Evolutionary conservation across 805 yeast genomes (phyloP).

Genomic region (Diddensiella caesifluorescens): DNA sequence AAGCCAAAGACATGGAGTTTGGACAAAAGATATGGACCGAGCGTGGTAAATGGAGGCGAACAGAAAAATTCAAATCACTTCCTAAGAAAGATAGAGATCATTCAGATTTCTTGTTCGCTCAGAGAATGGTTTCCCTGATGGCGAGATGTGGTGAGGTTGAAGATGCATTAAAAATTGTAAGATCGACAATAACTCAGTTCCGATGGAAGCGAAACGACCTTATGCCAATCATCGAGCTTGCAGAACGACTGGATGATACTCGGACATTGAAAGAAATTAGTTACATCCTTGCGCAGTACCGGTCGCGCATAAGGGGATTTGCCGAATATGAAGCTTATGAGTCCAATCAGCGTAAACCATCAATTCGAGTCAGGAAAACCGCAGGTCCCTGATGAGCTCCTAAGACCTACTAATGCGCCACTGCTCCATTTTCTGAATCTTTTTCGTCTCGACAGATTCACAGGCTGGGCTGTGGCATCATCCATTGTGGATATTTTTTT

Average conservation of each 20-base stretch:
- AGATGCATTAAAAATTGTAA: conserved; percentile 66
- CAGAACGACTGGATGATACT: conserved; percentile 42
- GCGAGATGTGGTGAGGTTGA: conserved; percentile 49
- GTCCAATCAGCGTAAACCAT: no score
- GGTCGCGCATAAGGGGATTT: background rate
- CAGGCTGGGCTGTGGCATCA: no score
- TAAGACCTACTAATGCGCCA: no score
- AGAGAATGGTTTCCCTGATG: conserved; percentile 58
- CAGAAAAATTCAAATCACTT: conserved; percentile 43
- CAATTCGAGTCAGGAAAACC: no score
- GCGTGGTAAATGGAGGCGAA: conserved; percentile 67
- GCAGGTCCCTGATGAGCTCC: no score
- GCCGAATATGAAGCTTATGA: background rate
- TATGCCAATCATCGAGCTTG: conserved; percentile 35
- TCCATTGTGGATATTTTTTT: no score
- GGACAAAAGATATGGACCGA: conserved; percentile 71
- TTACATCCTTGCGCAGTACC: conserved; percentile 1
- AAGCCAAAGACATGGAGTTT: conserved; percentile 47
- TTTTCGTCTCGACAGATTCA: no score
- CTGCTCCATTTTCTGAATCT: no score
- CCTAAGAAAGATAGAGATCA: conserved; percentile 36
- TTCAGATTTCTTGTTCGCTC: conserved; percentile 65
- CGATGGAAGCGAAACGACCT: conserved; percentile 50
- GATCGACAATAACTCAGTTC: conserved; percentile 63
- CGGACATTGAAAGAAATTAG: conserved; percentile 15